phyloP scores from a whole-genome alignment of 179 eudicot species.

The Kewa caespitosa region DNA sequence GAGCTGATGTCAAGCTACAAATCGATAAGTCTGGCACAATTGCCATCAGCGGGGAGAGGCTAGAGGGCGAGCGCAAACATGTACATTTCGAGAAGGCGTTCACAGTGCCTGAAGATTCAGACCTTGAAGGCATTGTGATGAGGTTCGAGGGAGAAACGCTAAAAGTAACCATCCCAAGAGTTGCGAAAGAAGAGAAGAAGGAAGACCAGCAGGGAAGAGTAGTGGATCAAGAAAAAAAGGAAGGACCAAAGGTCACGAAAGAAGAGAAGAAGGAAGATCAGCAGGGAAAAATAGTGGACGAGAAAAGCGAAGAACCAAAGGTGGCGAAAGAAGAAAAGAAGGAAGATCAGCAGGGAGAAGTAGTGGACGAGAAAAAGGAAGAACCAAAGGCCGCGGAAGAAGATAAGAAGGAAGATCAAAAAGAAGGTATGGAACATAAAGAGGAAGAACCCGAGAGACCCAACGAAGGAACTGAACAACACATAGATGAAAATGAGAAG shows the following conservation, averaged over 20 bases:
- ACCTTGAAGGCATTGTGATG: not conserved
- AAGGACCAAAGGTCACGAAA: too few relatives aligned
- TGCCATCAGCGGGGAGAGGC: not conserved
- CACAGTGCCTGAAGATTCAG: not conserved
- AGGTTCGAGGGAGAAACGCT: not conserved
- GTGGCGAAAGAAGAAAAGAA: not conserved
- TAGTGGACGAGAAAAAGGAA: not conserved
- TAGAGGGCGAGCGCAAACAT: not conserved
- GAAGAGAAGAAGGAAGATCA: not conserved
- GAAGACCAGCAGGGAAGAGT: not conserved
- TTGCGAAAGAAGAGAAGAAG: not conserved
- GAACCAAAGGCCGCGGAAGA: too few relatives aligned
- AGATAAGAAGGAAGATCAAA: not conserved
- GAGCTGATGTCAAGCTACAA: slow-evolving; percentile 21
- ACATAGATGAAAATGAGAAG: not conserved
- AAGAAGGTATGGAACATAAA: too few relatives aligned
- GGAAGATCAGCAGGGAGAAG: not conserved
- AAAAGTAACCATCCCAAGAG: not conserved
- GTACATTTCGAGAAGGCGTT: slow-evolving; percentile 1
- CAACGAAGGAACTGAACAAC: not conserved
- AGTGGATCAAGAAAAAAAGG: not conserved
- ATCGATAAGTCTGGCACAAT: slow-evolving; percentile 15
- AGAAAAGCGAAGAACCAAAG: slow-evolving; percentile 6
- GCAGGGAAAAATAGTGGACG: too few relatives aligned
- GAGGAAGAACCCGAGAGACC: not conserved